Conservation (phyloP, 140 eudicot genomes). For the Ambrosia hybrid region DNA sequence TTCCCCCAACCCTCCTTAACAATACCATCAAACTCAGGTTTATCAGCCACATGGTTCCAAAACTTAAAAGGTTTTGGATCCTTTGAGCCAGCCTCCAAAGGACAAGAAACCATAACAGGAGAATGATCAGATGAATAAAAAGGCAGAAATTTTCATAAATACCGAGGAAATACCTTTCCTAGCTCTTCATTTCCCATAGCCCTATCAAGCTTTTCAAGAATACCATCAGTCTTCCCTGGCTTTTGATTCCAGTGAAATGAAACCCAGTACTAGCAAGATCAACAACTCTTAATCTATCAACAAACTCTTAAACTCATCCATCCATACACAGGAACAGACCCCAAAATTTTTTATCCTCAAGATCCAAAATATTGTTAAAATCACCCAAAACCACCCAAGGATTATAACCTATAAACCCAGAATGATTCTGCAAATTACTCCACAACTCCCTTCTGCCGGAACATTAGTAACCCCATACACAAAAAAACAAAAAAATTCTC, state of each 20-base stretch:
- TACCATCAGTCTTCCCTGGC: neutral
- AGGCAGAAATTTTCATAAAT: neutral
- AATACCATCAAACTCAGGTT: neutral
- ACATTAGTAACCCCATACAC: neutral
- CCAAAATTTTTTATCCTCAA: neutral
- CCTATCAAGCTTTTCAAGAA: neutral
- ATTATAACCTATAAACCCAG: neutral
- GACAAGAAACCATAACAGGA: neutral
- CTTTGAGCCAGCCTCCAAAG: neutral
- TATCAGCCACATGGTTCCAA: neutral
- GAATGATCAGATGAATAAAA: neutral
- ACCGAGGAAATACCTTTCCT: neutral
- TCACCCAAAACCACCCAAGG: neutral
- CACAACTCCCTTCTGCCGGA: neutral
- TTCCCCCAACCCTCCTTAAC: neutral
- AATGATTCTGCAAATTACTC: neutral
- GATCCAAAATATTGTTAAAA: neutral
- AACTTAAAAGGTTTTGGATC: neutral
- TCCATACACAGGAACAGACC: rapidly evolving
- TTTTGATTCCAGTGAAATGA: neutral
- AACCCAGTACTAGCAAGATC: neutral
- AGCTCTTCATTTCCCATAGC: neutral
- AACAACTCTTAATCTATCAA: neutral
- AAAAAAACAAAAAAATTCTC: neutral
- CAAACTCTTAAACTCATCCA: neutral